Conservation (phyloP, 495 filamentous ascomycete genomes). For the Copromyces sp. region DNA sequence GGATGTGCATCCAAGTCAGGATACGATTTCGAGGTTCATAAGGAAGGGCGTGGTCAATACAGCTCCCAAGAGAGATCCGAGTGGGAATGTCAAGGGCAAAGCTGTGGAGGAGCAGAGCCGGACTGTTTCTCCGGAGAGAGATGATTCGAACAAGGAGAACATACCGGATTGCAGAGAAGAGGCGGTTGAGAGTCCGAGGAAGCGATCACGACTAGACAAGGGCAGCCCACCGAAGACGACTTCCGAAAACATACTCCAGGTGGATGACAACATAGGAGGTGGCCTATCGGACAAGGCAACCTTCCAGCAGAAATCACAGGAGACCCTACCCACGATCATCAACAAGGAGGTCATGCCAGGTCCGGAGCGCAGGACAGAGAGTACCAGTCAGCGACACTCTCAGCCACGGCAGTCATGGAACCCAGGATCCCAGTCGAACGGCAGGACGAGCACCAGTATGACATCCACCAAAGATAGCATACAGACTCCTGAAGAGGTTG, state of each 20-base stretch:
- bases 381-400: rapidly evolving
- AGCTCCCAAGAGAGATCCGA: constrained; percentile 9
- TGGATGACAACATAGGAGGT: neutral
- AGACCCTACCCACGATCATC: neutral
- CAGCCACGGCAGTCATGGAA: neutral
- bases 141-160: neutral
- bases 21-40: constrained; percentile 33
- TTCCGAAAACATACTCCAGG: neutral
- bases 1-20: constrained; percentile 32
- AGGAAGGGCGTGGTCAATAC: constrained; percentile 13
- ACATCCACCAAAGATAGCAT: neutral
- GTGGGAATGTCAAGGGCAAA: constrained; percentile 1
- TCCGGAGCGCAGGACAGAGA: neutral
- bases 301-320: neutral
- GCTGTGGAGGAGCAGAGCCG: constrained; percentile 5
- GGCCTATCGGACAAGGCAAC: neutral
- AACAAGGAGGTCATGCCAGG: neutral
- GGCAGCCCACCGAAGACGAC: neutral
- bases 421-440: neutral
- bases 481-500: neutral
- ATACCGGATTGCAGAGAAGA: neutral
- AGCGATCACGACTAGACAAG: neutral
- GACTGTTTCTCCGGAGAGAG: neutral
- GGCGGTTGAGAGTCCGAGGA: neutral
- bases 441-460: neutral